Base-by-base conservation (phyloP, 345 rosid species). In the Lumnitzera littorea region DNA sequence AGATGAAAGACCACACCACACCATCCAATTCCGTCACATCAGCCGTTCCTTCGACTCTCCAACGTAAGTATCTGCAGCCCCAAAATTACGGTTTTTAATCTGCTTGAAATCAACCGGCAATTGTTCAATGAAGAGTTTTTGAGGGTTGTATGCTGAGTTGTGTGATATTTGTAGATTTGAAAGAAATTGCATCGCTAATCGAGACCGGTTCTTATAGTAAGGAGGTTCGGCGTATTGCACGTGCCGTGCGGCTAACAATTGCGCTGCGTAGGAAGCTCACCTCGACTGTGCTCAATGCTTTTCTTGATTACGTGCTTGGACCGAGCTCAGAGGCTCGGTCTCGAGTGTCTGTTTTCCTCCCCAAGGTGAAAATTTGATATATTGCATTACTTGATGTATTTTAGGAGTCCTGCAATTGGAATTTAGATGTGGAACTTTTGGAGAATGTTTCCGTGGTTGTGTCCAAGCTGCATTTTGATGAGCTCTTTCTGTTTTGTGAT, bases 161-260 rank as follows among this genome's bases (percentile, higher is more conserved):
- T 23, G 15, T 27, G 9, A 14, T 24, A 17, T 23, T 41, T 69
- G 27, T 64, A 86, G 96, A 78, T 80, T 82, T 88, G 89, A 84
- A 82, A 78, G 97, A 80, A 74, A 83, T 88, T 52, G 87, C 82
- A 10, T 65, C 85, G 16, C 70, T 87, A 53, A 81, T 92, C 20
- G 90, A 90, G 76, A 72, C 82, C 0, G 97, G 91, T 3, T 81
- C 94, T 1, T 78, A 80, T 48, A 63, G 87, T 13, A 78, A 80
- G 61, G 91, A 92, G 70, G 86, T 82, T 29, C 85, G 96, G 15
- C 82, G 91, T 29, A 73, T 92, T 48, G 72, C 78, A 53, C 88
- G 90, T 7, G 91, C 91, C 41, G 78, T 87, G 23, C 84, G 89
- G 43, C 84, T 86, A 54, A 88, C 97, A 0, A 66, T 82, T 10